These are phyloP conservation scores for Fusarium xylarioides DNA, from an alignment of 2,329 filamentous ascomycete genomes.

Conservation along the genomic window DNA sequence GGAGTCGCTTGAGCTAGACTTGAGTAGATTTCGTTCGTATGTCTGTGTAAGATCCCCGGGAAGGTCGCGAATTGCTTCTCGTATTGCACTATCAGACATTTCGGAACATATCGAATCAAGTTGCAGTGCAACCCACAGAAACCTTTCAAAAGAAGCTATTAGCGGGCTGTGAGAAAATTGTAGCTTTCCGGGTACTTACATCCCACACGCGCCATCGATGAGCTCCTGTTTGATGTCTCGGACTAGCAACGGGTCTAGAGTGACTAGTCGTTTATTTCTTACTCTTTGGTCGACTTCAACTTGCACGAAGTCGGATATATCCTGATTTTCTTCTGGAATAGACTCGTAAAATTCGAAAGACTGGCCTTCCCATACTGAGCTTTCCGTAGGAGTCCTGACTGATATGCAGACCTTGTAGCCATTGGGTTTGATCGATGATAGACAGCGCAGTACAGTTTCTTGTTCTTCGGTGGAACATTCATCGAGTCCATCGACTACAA, in stretches of 20 bases:
- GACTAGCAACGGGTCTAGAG: not conserved
- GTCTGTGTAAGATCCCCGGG: not conserved
- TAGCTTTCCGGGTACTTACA: not conserved
- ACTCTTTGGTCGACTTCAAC: not conserved
- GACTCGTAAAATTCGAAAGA: fast-evolving
- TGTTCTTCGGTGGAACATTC: not conserved
- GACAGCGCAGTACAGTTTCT: fast-evolving
- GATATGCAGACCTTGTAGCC: not conserved
- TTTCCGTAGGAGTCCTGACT: not conserved
- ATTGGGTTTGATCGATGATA: fast-evolving
- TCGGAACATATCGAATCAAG: not conserved
- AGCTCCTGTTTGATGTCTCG: not conserved
- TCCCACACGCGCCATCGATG: not conserved
- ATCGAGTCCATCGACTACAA: not conserved
- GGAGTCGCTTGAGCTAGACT: not conserved
- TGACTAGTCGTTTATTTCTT: not conserved
- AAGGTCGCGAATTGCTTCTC: not conserved
- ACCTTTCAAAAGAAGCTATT: not conserved
- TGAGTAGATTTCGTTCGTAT: not conserved
- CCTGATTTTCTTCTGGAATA: not conserved
- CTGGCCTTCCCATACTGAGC: not conserved
- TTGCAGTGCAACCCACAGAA: not conserved
- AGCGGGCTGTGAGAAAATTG: fast-evolving
- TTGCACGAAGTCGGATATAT: not conserved
- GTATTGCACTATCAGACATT: not conserved